phyloP scores from a whole-genome alignment of 2,329 filamentous ascomycete genomes.

The Penicillium sp. region DNA sequence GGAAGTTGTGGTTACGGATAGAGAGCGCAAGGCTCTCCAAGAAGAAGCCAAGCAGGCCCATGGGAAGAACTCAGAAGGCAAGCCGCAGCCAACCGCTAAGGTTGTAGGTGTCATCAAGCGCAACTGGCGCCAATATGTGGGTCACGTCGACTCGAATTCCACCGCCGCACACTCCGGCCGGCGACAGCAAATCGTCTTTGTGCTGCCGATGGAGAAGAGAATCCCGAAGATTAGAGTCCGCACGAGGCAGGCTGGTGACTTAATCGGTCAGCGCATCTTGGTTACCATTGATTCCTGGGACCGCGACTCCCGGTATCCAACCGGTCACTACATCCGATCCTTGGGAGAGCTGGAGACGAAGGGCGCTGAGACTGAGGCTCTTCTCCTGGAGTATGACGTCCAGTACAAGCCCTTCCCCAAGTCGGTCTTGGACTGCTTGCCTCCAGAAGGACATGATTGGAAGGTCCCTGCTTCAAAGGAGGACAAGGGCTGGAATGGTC shows the following conservation, averaged over 20 bases:
- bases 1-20: slow-evolving; percentile 80
- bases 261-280: slow-evolving; percentile 86
- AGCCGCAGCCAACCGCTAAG: slow-evolving; percentile 84
- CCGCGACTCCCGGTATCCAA: slow-evolving; percentile 85
- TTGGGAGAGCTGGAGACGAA: slow-evolving; percentile 94
- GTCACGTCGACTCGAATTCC: slow-evolving; percentile 87
- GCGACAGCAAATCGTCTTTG: slow-evolving; percentile 88
- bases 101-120: slow-evolving; percentile 92
- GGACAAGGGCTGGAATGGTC: slow-evolving; percentile 82
- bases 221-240: slow-evolving; percentile 94
- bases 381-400: slow-evolving; percentile 93
- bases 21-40: slow-evolving; percentile 81
- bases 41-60: slow-evolving; percentile 89
- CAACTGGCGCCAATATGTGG: slow-evolving; percentile 98
- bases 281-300: slow-evolving; percentile 97
- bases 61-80: slow-evolving; percentile 71
- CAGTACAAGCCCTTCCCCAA: slow-evolving; percentile 98
- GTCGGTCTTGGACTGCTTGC: slow-evolving; percentile 89
- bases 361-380: slow-evolving; percentile 93
- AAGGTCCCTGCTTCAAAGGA: slow-evolving; percentile 77
- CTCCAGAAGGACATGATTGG: slow-evolving; percentile 90
- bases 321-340: slow-evolving; percentile 90
- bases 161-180: slow-evolving; percentile 76
- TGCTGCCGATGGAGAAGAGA: slow-evolving; percentile 97
- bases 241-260: slow-evolving; percentile 83